Base-by-base conservation (phyloP, 2,329 filamentous ascomycete genomes). In the Scorias spongiosa region DNA sequence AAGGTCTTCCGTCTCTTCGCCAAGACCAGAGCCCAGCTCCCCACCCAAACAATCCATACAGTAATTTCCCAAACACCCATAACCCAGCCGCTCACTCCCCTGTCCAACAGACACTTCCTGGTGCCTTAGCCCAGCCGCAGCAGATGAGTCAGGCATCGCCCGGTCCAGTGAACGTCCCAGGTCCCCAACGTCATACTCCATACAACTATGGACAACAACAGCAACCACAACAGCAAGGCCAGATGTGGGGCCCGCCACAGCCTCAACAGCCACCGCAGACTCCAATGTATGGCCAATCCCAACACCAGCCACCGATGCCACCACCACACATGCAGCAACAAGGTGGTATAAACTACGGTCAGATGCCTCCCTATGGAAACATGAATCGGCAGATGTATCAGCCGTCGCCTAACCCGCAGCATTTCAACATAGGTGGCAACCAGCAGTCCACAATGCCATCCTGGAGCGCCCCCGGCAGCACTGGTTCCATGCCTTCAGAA, bases 41-140 rank as follows among this genome's bases (percentile, higher is more conserved):
- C 11, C 78, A 80, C 58, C 69, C 78, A 12, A 43, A 48, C 39
- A 50, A 54, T 18, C 70, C 75, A 1, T 93, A 87, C 63, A 76
- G 80, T 43, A 81, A 80, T 56, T 74, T 83, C 43, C 69, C 80
- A 42, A 79, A 84, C 57, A 74, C 80, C 30, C 83, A 83, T 57
- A 80, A 76, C 56, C 72, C 80, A 34, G 77, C 87, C 58, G 82
- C 85, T 58, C 32, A 36, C 12, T 80, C 84, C 18, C 78, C 79
- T 18, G 78, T 86, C 14, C 38, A 40, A 61, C 77, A 83, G 63
- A 72, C 75, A 57, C 79, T 81, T 66, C 74, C 76, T 49, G 76
- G 78, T 32, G 69, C 29, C 66, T 74, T 41, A 76, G 46, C 75
- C n/a, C 32, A 36, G 32, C 46, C 50, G 12, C 41, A 46, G 38